A percentile compares a stretch with the other conserved stretches of the same genome.
phyloP scores from a whole-genome alignment of 1,284 basidiomycete species.

The Ceratobasidium sp. region DNA sequence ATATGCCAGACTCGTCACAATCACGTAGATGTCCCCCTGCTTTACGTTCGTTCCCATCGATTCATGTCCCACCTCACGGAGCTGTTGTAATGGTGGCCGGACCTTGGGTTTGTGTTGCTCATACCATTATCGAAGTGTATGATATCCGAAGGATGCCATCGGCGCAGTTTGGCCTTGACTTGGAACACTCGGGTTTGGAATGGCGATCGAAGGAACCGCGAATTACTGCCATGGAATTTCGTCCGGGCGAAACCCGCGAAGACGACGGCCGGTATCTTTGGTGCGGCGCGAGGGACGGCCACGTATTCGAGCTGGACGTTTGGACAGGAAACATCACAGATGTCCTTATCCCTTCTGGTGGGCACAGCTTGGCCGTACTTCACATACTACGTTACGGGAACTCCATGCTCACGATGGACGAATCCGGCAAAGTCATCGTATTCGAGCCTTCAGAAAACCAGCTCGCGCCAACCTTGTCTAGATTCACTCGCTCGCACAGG shows the following conservation, averaged over 20 bases:
- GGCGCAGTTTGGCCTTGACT: conserved; percentile 64
- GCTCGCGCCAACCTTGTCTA: conserved; percentile 50
- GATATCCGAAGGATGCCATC: conserved; percentile 47
- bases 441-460: conserved; percentile 60
- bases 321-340: conserved; percentile 62
- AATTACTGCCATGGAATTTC: conserved; percentile 78
- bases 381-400: conserved; percentile 73
- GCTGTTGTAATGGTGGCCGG: conserved; percentile 68
- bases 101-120: conserved; percentile 65
- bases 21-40: conserved; percentile 81
- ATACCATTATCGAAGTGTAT: conserved; percentile 67
- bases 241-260: conserved; percentile 53
- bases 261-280: conserved; percentile 65
- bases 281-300: conserved; percentile 89
- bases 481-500: conserved; percentile 59
- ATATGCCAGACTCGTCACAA: conserved; percentile 79
- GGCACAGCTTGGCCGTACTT: conserved; percentile 69
- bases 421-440: conserved; percentile 79
- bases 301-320: conserved; percentile 81
- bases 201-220: conserved; percentile 67
- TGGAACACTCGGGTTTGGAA: conserved; percentile 62
- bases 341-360: conserved; percentile 58
- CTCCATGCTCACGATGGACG: conserved; percentile 81
- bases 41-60: conserved; percentile 56
- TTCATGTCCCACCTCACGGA: conserved; percentile 64